phyloP scores from a whole-genome alignment of 306 rosid genomes.

The Prunus campanulata region DNA sequence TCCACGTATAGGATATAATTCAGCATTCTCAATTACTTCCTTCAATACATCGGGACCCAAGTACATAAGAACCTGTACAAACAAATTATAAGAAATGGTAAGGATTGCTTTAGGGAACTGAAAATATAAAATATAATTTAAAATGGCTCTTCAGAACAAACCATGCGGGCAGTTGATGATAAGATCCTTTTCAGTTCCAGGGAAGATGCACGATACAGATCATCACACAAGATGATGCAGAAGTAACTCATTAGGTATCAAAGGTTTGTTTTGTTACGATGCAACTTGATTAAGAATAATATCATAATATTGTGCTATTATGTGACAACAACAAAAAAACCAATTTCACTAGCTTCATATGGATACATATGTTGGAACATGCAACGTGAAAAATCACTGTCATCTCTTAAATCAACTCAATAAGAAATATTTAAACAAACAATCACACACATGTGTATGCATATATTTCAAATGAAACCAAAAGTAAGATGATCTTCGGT shows the following conservation, averaged over 20 bases:
- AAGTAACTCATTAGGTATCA: background rate
- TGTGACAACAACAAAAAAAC: background rate
- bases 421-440: background rate
- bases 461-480: background rate
- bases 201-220: background rate
- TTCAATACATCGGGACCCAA: constrained; percentile 69
- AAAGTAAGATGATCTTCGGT: background rate
- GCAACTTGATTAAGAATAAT: constrained; percentile 7
- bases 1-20: constrained; percentile 90
- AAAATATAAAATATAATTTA: constrained; percentile 22
- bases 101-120: constrained; percentile 22
- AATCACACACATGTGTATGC: background rate
- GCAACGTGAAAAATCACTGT: background rate
- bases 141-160: constrained; percentile 12
- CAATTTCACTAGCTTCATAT: background rate
- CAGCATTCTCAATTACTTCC: constrained; percentile 78
- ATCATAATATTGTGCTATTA: constrained; percentile 7
- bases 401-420: background rate
- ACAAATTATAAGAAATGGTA: constrained; percentile 15
- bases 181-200: background rate
- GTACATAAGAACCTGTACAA: constrained; percentile 84
- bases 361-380: background rate
- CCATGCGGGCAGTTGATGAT: background rate
- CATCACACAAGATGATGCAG: background rate
- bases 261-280: background rate